phyloP scores from a whole-genome alignment of 352 stramenopile species.

The Globisporangium takayamanum region DNA sequence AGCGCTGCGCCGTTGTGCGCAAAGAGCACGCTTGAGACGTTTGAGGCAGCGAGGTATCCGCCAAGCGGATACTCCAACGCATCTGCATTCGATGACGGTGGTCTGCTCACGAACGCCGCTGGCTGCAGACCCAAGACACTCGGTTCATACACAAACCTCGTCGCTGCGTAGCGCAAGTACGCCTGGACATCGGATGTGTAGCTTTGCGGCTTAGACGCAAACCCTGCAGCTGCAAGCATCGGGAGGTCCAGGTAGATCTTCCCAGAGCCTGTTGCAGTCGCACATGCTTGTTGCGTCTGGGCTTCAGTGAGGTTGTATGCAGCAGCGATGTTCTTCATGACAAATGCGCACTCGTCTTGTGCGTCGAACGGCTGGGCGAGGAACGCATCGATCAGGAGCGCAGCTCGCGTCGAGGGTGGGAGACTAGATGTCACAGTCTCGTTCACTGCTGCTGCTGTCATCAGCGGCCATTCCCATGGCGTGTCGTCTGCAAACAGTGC shows the following conservation, averaged over 20 bases:
- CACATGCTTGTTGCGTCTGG: constrained; percentile 20
- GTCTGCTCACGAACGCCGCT: constrained; percentile 1
- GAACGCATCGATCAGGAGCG: constrained; percentile 45
- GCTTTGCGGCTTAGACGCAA: constrained; percentile 18
- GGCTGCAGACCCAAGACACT: constrained; percentile 16
- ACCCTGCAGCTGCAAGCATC: constrained; percentile 18
- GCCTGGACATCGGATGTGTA: constrained; percentile 36
- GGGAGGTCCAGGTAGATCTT: constrained; percentile 33
- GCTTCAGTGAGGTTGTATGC: constrained; percentile 18
- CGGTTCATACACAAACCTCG: constrained; percentile 51
- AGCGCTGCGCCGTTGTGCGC: not conserved
- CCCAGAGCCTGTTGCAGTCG: not conserved
- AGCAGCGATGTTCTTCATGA: constrained; percentile 18
- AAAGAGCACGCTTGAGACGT: constrained; percentile 8
- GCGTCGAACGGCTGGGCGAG: constrained; percentile 37
- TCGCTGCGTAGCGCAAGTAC: constrained; percentile 43
- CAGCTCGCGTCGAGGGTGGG: constrained; percentile 17
- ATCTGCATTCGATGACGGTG: constrained; percentile 1
- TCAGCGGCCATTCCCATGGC: constrained; percentile 18
- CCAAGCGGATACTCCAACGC: constrained; percentile 15
- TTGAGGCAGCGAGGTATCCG: constrained; percentile 16
- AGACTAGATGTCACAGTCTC: constrained; percentile 8
- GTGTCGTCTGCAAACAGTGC: constrained; percentile 17
- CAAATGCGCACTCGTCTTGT: constrained; percentile 18
- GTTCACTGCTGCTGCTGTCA: not conserved